phyloP scores from a whole-genome alignment of 495 filamentous ascomycete species.

The Peziza echinospora region DNA sequence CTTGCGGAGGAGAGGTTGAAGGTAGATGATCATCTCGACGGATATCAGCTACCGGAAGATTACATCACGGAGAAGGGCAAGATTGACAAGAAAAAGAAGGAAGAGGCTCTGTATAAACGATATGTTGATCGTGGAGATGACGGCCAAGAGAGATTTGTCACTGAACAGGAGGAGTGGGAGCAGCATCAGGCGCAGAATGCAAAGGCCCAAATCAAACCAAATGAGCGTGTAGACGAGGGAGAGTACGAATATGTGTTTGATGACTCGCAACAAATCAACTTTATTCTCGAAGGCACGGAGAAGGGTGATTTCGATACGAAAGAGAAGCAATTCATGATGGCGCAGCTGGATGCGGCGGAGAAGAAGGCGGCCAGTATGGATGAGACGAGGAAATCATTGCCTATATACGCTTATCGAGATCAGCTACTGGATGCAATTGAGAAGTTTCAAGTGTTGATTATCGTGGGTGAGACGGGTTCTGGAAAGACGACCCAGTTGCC shows the following conservation, averaged over 20 bases:
- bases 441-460: conserved; percentile 56
- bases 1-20: conserved; percentile 71
- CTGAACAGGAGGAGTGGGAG: conserved; percentile 94
- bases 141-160: conserved; percentile 74
- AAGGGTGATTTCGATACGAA: conserved; percentile 19
- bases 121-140: conserved; percentile 77
- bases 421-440: conserved; percentile 50
- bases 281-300: conserved; percentile 40
- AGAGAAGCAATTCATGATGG: conserved; percentile 57
- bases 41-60: conserved; percentile 84
- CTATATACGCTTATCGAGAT: conserved; percentile 66
- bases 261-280: conserved; percentile 69
- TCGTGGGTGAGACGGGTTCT: conserved; percentile 74
- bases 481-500: conserved; percentile 82
- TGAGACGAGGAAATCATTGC: conserved; percentile 73
- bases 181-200: conserved; percentile 74
- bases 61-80: conserved; percentile 86
- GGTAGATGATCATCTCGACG: conserved; percentile 83
- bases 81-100: conserved; percentile 72
- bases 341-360: conserved; percentile 69
- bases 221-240: conserved; percentile 56
- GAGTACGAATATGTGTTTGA: conserved; percentile 94
- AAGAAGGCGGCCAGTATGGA: conserved; percentile 68
- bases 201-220: conserved; percentile 48
- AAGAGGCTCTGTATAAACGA: conserved; percentile 72